Conservation (phyloP, 805 yeast species). For the Blastobotrys terrestris region DNA sequence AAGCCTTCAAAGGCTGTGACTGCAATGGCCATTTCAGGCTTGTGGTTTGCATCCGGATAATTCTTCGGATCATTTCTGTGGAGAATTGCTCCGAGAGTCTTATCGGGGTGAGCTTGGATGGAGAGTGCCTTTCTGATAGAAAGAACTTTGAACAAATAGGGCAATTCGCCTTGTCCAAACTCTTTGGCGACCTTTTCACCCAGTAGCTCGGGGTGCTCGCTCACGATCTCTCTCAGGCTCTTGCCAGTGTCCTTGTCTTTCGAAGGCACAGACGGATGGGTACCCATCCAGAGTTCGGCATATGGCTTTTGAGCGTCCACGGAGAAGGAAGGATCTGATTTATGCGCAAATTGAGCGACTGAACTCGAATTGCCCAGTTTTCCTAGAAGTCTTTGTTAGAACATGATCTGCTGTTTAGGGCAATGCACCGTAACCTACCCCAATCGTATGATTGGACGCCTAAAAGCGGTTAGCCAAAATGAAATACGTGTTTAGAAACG, state of each 20-base stretch:
- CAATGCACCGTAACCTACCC: conserved; percentile 41
- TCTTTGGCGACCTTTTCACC: conserved; percentile 53
- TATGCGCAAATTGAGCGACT: conserved; percentile 81
- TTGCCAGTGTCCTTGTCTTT: conserved; percentile 47
- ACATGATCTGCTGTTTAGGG: neutral
- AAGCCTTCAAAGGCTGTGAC: conserved; percentile 94
- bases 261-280: conserved; percentile 90
- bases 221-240: conserved; percentile 61
- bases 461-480: neutral
- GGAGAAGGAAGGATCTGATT: conserved; percentile 52
- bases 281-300: conserved; percentile 99
- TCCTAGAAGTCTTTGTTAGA: conserved; percentile 25
- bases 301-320: conserved; percentile 78
- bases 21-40: conserved; percentile 99
- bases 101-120: conserved; percentile 98
- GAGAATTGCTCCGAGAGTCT: conserved; percentile 66
- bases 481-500: neutral
- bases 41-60: conserved; percentile 97
- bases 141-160: conserved; percentile 89
- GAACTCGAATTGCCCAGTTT: conserved; percentile 79
- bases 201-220: conserved; percentile 52
- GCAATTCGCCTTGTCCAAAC: conserved; percentile 74
- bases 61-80: conserved; percentile 82
- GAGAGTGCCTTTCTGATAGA: conserved; percentile 89
- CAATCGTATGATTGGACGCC: conserved; percentile 80